A percentile compares a stretch with the other conserved stretches of the same genome.
These are phyloP conservation scores for Lachnellula suecica DNA, from an alignment of 2,329 filamentous ascomycete species.

Conservation along the genomic window DNA sequence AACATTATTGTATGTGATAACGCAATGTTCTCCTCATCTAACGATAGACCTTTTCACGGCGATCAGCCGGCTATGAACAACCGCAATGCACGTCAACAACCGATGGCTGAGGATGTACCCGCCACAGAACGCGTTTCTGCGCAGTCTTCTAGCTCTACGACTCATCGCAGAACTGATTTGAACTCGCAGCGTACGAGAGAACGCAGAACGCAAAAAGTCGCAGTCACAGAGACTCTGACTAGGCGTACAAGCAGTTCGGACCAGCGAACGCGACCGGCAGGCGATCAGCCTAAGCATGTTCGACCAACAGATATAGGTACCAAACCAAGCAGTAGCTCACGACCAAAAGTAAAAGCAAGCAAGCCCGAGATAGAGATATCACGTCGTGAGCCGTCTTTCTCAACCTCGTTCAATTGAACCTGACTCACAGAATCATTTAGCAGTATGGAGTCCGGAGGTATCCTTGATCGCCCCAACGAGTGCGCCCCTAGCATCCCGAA, in stretches of 20 bases:
- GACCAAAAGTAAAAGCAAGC: not conserved
- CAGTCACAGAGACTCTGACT: not conserved
- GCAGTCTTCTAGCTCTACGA: not conserved
- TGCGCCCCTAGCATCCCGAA: constrained; percentile 47
- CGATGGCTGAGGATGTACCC: not conserved
- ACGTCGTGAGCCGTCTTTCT: not conserved
- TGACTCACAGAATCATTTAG: constrained; percentile 27
- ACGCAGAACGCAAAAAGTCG: not conserved
- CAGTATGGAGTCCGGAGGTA: constrained; percentile 77
- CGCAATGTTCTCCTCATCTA: not conserved
- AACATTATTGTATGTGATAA: not conserved
- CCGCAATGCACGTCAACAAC: not conserved
- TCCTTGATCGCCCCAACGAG: constrained; percentile 66
- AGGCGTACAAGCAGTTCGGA: not conserved
- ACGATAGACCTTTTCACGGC: not conserved
- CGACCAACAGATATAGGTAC: not conserved
- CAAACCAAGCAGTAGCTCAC: not conserved
- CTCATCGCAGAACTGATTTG: not conserved
- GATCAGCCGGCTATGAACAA: not conserved
- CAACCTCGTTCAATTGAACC: not conserved
- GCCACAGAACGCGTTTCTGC: not conserved
- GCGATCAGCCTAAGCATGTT: not conserved
- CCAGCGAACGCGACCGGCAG: not conserved
- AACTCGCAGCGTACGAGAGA: not conserved
- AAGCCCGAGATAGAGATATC: not conserved